Base-by-base conservation (phyloP, 306 rosid genomes). In the Cotoneaster glaucophyllus region DNA sequence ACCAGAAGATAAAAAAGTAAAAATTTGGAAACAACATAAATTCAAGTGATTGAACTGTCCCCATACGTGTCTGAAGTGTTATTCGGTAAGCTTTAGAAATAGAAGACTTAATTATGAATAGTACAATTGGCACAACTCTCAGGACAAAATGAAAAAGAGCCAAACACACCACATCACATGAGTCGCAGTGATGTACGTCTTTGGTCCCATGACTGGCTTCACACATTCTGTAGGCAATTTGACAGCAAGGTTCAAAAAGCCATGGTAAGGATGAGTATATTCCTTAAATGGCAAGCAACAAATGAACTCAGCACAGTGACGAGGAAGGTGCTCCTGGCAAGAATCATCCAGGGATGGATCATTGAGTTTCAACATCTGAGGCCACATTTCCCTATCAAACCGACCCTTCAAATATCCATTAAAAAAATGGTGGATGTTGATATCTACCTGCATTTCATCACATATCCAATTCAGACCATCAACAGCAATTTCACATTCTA, bases 161-260 rank as follows among this genome's bases (percentile, higher is more conserved):
- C 39, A 6, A 34, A 1, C 39, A 34, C 39, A 6, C 39, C 39
- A 48, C 53, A 48, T 48, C 53, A 48, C 53, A 48, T 12, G 53
- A 48, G 17, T 48, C 1, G 53, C 53, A 48, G 17, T 91, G 98
- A 91, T 90, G 69, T 91, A 88, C 5, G 92, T 90, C 79, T 87
- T 93, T 6, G 96, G 97, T 22, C 94, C 98, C 88, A 93, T 88
- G 67, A 91, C 97, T 25, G 96, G 96, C 84, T 91, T 87, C 44
- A 87, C 48, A 45, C 67, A 52, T 0, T 11, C 0, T 0, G 13
- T 0, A 1, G 96, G 90, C 77, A 88, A 65, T 74, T 70, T 83
- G 32, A 81, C 85, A 72, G 91, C 87, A 61, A 91, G 81, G 82
- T 93, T 93, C 69, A 90, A 75, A 62, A 73, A 41, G 67, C 90